Percentiles rank a stretch among this genome's conserved stretches.
phyloP scores from a whole-genome alignment of 139 green algal genomes.

The Micractinium sp. region DNA sequence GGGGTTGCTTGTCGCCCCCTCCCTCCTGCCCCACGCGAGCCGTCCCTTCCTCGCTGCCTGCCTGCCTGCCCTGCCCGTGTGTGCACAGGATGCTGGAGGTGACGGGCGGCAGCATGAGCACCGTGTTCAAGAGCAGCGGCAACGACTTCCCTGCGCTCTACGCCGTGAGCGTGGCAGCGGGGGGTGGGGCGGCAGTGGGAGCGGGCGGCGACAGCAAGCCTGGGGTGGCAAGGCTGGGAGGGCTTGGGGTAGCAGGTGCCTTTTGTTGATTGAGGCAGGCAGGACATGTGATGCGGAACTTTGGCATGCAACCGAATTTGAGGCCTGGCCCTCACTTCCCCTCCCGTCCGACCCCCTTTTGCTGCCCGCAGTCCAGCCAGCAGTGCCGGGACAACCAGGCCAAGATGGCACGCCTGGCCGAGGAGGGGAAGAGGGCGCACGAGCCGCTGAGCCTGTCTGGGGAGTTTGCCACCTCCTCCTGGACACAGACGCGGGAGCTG shows the following conservation, averaged over 20 bases:
- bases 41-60: too few relatives aligned
- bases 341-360: neutral
- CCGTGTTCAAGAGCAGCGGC: conserved; percentile 31
- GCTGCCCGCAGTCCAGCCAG: conserved; percentile 42
- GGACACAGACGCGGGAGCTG: conserved; percentile 32
- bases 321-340: too few relatives aligned
- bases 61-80: neutral
- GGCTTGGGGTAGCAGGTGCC: too few relatives aligned
- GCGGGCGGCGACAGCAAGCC: neutral
- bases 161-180: conserved; percentile 12
- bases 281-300: too few relatives aligned
- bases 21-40: too few relatives aligned
- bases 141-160: conserved; percentile 58
- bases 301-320: too few relatives aligned
- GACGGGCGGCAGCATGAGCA: conserved; percentile 55
- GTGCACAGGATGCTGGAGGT: conserved; percentile 54
- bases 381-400: conserved; percentile 44
- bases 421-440: conserved; percentile 14
- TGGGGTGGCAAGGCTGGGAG: too few relatives aligned
- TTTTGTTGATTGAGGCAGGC: too few relatives aligned
- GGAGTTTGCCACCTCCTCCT: conserved; percentile 34
- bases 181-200: neutral
- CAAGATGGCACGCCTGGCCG: conserved; percentile 30
- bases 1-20: too few relatives aligned
- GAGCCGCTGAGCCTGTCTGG: conserved; percentile 40